Conservation (phyloP, 768 basidiomycete species). For the Hydnomerulius pinastri region DNA sequence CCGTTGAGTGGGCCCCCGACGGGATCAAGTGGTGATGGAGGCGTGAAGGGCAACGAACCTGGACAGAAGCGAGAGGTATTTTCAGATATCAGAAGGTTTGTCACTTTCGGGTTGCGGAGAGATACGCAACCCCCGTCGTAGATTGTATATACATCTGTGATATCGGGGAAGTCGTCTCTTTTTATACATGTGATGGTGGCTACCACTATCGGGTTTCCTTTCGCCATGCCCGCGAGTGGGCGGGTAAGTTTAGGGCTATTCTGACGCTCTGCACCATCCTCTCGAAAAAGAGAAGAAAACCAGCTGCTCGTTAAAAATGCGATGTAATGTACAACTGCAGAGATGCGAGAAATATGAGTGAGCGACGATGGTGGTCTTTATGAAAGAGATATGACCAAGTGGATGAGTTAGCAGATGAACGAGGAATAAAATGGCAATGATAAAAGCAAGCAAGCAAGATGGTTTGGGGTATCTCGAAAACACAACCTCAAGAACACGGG, state of each 20-base stretch:
- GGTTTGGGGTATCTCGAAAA: background rate
- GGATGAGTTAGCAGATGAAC: background rate
- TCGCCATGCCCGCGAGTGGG: too few relatives aligned
- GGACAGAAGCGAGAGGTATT: conserved; percentile 75
- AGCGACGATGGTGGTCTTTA: background rate
- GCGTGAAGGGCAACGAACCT: conserved; percentile 42
- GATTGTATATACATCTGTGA: background rate
- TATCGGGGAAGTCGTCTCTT: background rate
- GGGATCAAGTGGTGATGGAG: conserved; percentile 51
- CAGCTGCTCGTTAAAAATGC: conserved; percentile 11
- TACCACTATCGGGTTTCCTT: too few relatives aligned
- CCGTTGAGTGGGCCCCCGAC: conserved; percentile 64
- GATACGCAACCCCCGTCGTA: conserved; percentile 47
- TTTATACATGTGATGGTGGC: background rate
- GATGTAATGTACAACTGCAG: conserved; percentile 16
- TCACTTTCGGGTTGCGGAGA: conserved; percentile 84
- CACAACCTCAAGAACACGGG: background rate
- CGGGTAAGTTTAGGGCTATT: too few relatives aligned
- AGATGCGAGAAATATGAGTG: conserved; percentile 7
- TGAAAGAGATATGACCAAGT: background rate
- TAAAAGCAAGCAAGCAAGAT: background rate
- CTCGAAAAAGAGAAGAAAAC: background rate
- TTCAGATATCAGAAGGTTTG: conserved; percentile 84
- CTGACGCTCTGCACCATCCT: too few relatives aligned
- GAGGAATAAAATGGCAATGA: background rate